A percentile compares a stretch with the other conserved stretches of the same genome.
Evolutionary conservation across 495 filamentous ascomycete genomes (phyloP).

Genomic region (Neurospora cerealis): DNA sequence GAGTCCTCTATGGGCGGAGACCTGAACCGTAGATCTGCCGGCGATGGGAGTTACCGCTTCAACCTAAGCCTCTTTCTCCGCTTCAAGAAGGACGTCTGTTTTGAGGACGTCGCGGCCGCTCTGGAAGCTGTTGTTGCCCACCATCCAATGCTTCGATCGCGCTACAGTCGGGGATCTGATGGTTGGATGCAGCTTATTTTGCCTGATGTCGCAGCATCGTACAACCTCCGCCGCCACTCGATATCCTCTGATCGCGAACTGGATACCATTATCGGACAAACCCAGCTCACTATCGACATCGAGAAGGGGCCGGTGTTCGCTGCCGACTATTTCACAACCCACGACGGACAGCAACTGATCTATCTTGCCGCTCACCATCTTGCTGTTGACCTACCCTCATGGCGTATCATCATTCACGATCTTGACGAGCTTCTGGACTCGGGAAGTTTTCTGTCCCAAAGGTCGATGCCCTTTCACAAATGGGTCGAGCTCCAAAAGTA

Average conservation of each 20-base stretch:
- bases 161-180: constrained; percentile 35
- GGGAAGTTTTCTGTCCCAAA: constrained; percentile 27
- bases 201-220: constrained; percentile 28
- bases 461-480: constrained; percentile 50
- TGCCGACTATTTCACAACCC: constrained; percentile 41
- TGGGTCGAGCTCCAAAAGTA: constrained; percentile 44
- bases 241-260: constrained; percentile 29
- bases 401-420: constrained; percentile 58
- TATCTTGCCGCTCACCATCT: constrained; percentile 60
- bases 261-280: constrained; percentile 24
- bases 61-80: constrained; percentile 61
- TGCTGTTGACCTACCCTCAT: constrained; percentile 61
- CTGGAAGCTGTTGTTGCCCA: constrained; percentile 49
- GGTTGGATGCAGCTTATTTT: constrained; percentile 35
- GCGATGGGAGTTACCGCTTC: constrained; percentile 54
- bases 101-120: constrained; percentile 40
- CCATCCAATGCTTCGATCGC: constrained; percentile 67
- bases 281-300: constrained; percentile 32
- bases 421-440: constrained; percentile 52
- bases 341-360: constrained; percentile 40
- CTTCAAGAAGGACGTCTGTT: constrained; percentile 38
- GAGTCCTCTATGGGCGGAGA: constrained; percentile 36
- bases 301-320: constrained; percentile 36
- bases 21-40: constrained; percentile 22
- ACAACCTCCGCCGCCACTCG: constrained; percentile 25